Conservation (phyloP, 179 eudicot genomes). For the Carnegiea gigantea region DNA sequence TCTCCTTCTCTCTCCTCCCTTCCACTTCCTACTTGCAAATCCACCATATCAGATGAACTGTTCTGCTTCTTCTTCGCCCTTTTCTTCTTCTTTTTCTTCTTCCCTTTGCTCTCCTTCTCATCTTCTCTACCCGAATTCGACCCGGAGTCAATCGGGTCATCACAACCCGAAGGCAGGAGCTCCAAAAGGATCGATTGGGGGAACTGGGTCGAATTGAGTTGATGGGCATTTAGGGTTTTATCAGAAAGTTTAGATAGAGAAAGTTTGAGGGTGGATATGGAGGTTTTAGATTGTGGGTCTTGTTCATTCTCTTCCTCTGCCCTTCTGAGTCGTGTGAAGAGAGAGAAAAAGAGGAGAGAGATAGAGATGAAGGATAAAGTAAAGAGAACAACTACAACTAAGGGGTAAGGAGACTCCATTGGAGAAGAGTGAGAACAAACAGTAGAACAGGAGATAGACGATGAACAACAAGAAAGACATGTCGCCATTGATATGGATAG, state of each 20-base stretch:
- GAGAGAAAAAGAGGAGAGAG: not conserved
- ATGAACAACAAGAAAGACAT: not conserved
- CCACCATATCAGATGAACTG: conserved; percentile 3
- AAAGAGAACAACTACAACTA: not conserved
- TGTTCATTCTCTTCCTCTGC: not conserved
- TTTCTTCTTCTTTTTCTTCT: conserved; percentile 10
- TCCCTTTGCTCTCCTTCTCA: not conserved
- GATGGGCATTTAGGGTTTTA: conserved; percentile 19
- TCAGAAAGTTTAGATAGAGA: conserved; percentile 21
- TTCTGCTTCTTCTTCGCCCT: conserved; percentile 10
- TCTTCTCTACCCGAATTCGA: conserved; percentile 16
- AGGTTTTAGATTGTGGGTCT: conserved; percentile 17
- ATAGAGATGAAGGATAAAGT: conserved; percentile 30
- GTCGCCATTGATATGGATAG: not conserved
- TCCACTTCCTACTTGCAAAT: conserved; percentile 6
- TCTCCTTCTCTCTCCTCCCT: conserved; percentile 30
- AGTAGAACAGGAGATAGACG: not conserved
- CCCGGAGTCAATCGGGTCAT: conserved; percentile 28
- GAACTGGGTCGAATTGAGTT: conserved; percentile 34
- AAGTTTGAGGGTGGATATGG: conserved; percentile 21
- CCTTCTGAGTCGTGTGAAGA: not conserved
- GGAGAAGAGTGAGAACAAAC: not conserved
- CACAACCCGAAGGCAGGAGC: conserved; percentile 17
- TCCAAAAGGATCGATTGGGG: conserved; percentile 40
- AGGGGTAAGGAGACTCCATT: conserved; percentile 1